Evolutionary conservation across 768 basidiomycete genomes (phyloP), one percentile per base, ranked within the genome.

Genomic region (Rhizopogon rudus): DNA sequence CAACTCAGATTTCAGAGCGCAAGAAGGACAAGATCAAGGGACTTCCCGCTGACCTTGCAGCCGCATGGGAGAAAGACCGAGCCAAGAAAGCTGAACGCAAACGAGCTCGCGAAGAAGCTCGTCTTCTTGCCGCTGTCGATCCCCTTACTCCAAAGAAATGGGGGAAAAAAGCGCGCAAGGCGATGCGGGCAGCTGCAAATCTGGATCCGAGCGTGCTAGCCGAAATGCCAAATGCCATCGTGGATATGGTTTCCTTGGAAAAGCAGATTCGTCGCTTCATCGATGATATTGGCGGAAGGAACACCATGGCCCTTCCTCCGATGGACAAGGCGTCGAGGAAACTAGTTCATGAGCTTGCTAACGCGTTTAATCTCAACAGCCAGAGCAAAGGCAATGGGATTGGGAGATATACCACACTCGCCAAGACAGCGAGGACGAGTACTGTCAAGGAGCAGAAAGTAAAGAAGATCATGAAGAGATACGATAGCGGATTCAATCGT

Each of bases 11-110:
- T 37, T 56, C 31, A 54, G 13, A 44, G 12, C 71, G 71, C 31
- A 84, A 81, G 62, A 82, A 85, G 62, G 62, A 68, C 25, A 79
- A 77, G 60, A 66, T 75, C 54, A 79, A 75, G 57, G 71, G 74
- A 44, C 61, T 88, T 10, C 81, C 89, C 0, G 62, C 72, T 1
- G 78, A 84, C 6, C 76, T 97, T 7, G 77, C 75, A 51, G 79
- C 71, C 0, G 85, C 83, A 56, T 97, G 93, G 93, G 81, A 83
- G 44, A 79, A 80, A 45, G 95, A 98, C 65, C 90, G 93, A 2
- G 72, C 75, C 51, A 88, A 85, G 73, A 98, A 97, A 66, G 91
- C 91, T 0, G 83, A 85, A 54, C 67, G 74, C 63, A 96, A 92
- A 66, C 78, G 74, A 2, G 75, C 78, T 14, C 84, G 92, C 0